Base-by-base conservation (phyloP, 148 eudicot species). In the Camellia sinensis region DNA sequence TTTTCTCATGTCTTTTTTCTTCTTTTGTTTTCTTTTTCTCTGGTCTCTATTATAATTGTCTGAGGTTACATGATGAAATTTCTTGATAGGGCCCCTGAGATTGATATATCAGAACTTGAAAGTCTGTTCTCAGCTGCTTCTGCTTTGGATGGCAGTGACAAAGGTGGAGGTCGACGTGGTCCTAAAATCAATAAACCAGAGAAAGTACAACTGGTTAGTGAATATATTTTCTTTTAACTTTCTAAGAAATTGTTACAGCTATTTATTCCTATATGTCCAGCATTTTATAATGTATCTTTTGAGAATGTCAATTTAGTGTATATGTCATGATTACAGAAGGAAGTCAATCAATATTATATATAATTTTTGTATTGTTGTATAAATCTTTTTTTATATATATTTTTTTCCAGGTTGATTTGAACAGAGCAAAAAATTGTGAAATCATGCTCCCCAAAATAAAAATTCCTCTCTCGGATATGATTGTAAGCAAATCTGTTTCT, bases 381-480 rank as follows among this genome's bases (percentile, higher is more conserved):
- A 21, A 13, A 48, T 40, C 21, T 62, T 44, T 14, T n/a, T 50
- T 6, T 68, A 4, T 73, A 15, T n/a, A n/a, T 40, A n/a, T 11
- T 50, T 60, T 37, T 70, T 86, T 74, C 64, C 89, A 96, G 99
- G 89, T 96, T 84, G 99, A 96, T 86, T 83, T 96, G 87, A 94
- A 97, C 37, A 89, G 98, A 80, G 99, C 99, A 71, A 86, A 96
- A 81, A 96, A 96, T 79, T 96, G 99, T 84, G 99, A 96, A 80
- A 96, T 96, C 82, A 96, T 96, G 99, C 98, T 96, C 71, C 89
- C 99, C 62, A 96, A 95, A 86, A 89, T 96, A 82, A 96, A 96
- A 87, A 91, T 96, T 78, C 98, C 99, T 80, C 92, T 96, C 46
- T 93, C 98, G 48, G 98, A 93, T 69, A 90, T 96, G 99, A 77